These are phyloP conservation scores for Rhypophila decipiens DNA, from an alignment of 495 filamentous ascomycete species.

Conservation along the genomic window DNA sequence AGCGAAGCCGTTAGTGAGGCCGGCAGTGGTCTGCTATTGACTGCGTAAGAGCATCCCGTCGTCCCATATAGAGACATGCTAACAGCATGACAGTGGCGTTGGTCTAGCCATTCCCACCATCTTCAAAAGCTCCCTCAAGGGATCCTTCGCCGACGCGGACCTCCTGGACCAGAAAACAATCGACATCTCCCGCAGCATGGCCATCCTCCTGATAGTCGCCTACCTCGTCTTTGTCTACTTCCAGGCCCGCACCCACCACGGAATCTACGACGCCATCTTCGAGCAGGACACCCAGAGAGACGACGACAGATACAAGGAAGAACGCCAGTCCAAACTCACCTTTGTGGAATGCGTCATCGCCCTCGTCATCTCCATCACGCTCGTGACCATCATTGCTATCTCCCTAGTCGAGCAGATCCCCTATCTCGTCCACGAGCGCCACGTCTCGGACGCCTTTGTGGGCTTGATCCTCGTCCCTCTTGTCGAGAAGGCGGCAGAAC, in stretches of 20 bases:
- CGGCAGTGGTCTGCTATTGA: slow-evolving; percentile 71
- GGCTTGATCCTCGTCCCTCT: slow-evolving; percentile 74
- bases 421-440: slow-evolving; percentile 54
- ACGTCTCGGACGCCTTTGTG: slow-evolving; percentile 72
- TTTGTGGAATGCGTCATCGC: slow-evolving; percentile 67
- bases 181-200: slow-evolving; percentile 66
- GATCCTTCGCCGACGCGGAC: slow-evolving; percentile 20
- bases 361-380: slow-evolving; percentile 58
- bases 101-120: slow-evolving; percentile 78
- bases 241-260: slow-evolving; percentile 76
- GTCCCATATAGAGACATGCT: slow-evolving; percentile 1
- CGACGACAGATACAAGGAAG: slow-evolving; percentile 59
- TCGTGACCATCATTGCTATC: slow-evolving; percentile 74
- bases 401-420: slow-evolving; percentile 78
- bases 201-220: slow-evolving; percentile 72
- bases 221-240: slow-evolving; percentile 76
- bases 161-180: slow-evolving; percentile 46
- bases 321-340: slow-evolving; percentile 62
- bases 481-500: slow-evolving; percentile 88
- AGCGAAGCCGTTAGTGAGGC: slow-evolving; percentile 74
- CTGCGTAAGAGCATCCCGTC: slow-evolving; percentile 48
- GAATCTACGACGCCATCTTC: slow-evolving; percentile 59
- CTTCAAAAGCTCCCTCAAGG: slow-evolving; percentile 59
- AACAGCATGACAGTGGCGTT: slow-evolving; percentile 44
- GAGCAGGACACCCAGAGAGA: slow-evolving; percentile 66